Evolutionary conservation across 495 filamentous ascomycete genomes (phyloP), one percentile per base, ranked within the genome.

Genomic region (Penicillium turbatum): DNA sequence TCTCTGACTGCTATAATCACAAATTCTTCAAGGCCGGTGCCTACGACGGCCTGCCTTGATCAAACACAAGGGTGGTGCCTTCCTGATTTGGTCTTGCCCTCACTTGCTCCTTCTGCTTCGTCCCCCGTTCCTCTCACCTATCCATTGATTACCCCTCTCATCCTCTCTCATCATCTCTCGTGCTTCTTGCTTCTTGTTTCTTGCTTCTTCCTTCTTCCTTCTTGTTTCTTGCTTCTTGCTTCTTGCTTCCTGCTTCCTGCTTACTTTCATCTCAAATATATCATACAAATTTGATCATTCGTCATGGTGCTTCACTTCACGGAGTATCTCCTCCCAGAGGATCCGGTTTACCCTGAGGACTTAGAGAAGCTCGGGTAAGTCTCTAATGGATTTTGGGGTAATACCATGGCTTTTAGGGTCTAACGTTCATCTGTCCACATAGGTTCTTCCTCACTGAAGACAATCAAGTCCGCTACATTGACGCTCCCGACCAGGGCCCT

Each of bases 381-480:
- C 59, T 15, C 15, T 35, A 10, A n/a, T 11, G 2, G 13, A 12
- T 9, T 32, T 17, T 7, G 3, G 10, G 0, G 16, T 43, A 6
- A 10, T 31, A 6, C 21, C 19, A 10, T 10, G 17, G 15, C 29
- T 26, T 3, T 13, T 34, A 11, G 5, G 15, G 1, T 12, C 30
- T 39, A 31, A 48, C 44, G 29, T 45, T 17, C 27, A 48, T 47
- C 27, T 35, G 30, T 24, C 39, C 7, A 42, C 31, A 2, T 45
- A 90, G 87, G 12, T 91, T 87, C 62, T 85, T 82, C 61, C 69
- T 92, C 72, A 88, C 85, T 48, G 76, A 82, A 3, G 68, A 81
- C 8, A 86, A 90, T 59, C 83, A 89, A 62, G 83, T 95, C 57
- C 80, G 85, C 38, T 79, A 74, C 56, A 82, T 87, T 54, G 72